These are phyloP conservation scores for Lactarius indigo DNA, from an alignment of 768 basidiomycete species.

Conservation along the genomic window DNA sequence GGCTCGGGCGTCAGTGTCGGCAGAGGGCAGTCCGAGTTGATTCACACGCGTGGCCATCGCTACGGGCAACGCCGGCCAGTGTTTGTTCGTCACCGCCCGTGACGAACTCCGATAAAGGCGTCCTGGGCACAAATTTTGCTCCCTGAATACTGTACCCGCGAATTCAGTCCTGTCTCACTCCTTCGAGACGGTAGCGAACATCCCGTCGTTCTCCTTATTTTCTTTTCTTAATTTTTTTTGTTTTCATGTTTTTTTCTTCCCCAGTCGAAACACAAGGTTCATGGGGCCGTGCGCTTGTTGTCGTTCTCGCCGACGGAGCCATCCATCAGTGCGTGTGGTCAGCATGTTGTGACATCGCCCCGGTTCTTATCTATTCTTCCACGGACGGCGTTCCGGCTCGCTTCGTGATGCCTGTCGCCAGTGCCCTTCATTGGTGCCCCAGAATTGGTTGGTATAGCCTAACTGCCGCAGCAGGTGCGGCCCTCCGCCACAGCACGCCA, in stretches of 20 bases:
- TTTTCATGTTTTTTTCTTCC: constrained; percentile 5
- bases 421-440: constrained; percentile 12
- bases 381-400: constrained; percentile 14
- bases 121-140: constrained; percentile 28
- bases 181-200: constrained; percentile 13
- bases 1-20: constrained; percentile 37
- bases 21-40: constrained; percentile 34
- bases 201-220: not conserved
- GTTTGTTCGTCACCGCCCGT: constrained; percentile 36
- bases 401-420: constrained; percentile 9
- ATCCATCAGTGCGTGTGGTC: constrained; percentile 25
- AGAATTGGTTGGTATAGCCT: constrained; percentile 14
- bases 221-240: not conserved
- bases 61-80: constrained; percentile 35
- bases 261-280: constrained; percentile 24
- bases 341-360: constrained; percentile 26
- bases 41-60: constrained; percentile 39
- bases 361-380: constrained; percentile 24
- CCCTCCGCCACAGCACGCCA: constrained; percentile 10
- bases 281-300: constrained; percentile 25
- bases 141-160: constrained; percentile 19
- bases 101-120: constrained; percentile 35
- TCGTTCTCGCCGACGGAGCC: constrained; percentile 25
- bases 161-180: constrained; percentile 16
- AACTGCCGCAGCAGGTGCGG: constrained; percentile 11